Conservation (phyloP, 345 rosid species). For the Citrus hindsii region DNA sequence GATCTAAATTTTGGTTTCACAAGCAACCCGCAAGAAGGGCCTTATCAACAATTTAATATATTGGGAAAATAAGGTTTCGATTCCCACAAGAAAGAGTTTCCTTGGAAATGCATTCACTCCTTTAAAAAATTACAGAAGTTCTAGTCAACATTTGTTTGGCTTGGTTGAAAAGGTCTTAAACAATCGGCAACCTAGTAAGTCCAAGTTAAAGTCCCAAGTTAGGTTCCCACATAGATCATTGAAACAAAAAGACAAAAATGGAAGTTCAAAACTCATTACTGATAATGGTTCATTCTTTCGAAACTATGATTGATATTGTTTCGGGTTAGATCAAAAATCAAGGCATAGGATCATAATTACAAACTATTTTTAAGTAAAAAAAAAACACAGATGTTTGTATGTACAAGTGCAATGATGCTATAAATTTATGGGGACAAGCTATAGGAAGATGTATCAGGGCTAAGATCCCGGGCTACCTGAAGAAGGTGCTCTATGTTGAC, state of each 20-base stretch:
- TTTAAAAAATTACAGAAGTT: neutral
- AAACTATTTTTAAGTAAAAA: neutral
- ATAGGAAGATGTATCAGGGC: constrained; percentile 44
- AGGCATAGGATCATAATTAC: neutral
- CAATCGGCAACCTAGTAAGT: no score
- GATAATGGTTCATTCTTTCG: neutral
- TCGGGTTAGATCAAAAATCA: neutral
- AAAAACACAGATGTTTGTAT: no score
- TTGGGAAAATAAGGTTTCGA: neutral
- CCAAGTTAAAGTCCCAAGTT: no score
- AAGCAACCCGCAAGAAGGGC: neutral
- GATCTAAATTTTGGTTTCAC: neutral
- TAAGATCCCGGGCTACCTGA: constrained; percentile 52
- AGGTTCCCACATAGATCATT: neutral
- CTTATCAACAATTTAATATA: neutral
- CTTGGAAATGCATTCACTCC: neutral
- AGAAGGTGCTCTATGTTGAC: constrained; percentile 53
- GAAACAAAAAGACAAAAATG: neutral
- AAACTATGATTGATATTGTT: neutral
- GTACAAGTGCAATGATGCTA: neutral
- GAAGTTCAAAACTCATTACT: neutral
- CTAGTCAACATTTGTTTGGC: neutral
- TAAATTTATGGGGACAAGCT: constrained; percentile 27
- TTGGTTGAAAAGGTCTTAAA: neutral
- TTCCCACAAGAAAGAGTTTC: neutral